Percentiles rank a stretch among this genome's conserved stretches.
Conservation (phyloP, 1,284 basidiomycete species). For the Naganishia cerealis region DNA sequence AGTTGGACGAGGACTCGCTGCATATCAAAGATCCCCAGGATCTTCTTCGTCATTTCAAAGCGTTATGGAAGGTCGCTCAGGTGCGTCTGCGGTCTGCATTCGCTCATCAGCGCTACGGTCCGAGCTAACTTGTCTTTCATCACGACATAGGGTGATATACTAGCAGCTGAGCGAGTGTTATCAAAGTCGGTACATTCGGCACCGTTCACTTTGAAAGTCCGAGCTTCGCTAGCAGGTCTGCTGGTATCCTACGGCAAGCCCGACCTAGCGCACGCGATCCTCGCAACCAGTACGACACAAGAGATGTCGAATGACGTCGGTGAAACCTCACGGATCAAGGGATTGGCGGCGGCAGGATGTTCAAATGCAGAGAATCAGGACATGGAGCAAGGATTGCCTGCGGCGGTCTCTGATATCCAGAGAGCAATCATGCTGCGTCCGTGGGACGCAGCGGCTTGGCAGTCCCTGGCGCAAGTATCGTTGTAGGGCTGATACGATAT, state of each 20-base stretch:
- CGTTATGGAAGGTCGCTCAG: constrained; percentile 37
- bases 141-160: constrained; percentile 6
- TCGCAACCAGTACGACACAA: background rate
- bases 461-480: constrained; percentile 11
- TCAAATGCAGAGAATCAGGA: background rate
- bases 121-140: background rate
- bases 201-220: background rate
- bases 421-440: constrained; percentile 27
- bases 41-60: constrained; percentile 39
- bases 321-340: constrained; percentile 3
- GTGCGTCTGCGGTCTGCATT: constrained; percentile 1
- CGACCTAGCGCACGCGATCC: constrained; percentile 1
- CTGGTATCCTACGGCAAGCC: constrained; percentile 14
- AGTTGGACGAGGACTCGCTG: constrained; percentile 59
- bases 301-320: background rate
- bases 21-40: constrained; percentile 8
- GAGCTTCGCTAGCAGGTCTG: background rate
- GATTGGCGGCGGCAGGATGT: constrained; percentile 1
- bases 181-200: constrained; percentile 3
- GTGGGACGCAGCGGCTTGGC: constrained; percentile 20
- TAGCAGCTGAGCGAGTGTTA: constrained; percentile 5
- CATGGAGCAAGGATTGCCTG: background rate
- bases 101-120: background rate
- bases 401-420: constrained; percentile 4
- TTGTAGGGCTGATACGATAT: background rate